These are phyloP conservation scores for Monosporascus sp. DNA, from an alignment of 2,329 filamentous ascomycete genomes.

Conservation along the genomic window DNA sequence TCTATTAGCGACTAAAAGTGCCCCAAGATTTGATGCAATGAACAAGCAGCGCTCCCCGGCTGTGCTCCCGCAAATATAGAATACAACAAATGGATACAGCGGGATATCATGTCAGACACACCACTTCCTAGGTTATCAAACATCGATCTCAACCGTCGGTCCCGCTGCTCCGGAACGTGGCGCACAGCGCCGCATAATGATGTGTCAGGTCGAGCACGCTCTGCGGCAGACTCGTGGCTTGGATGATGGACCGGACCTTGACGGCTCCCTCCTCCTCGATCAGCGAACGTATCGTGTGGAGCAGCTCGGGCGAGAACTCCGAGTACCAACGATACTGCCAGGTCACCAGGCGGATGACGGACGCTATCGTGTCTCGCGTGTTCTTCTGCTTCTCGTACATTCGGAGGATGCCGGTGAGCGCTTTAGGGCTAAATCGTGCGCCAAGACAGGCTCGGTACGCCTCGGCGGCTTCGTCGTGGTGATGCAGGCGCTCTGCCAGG, in stretches of 20 bases:
- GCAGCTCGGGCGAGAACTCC: constrained; percentile 90
- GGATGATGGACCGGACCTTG: constrained; percentile 94
- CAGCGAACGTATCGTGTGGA: constrained; percentile 81
- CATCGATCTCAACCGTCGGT: constrained; percentile 60
- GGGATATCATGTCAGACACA: constrained; percentile 1
- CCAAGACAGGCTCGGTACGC: constrained; percentile 85
- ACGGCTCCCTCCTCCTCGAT: constrained; percentile 98
- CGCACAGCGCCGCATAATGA: constrained; percentile 90
- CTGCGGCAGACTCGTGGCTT: constrained; percentile 90
- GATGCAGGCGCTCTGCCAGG: constrained; percentile 86
- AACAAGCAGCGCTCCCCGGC: too few relatives aligned
- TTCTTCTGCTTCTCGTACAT: constrained; percentile 73
- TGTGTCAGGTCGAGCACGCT: constrained; percentile 91
- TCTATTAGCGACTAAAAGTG: background rate
- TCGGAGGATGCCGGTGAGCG: constrained; percentile 76
- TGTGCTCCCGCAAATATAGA: background rate
- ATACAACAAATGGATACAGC: background rate
- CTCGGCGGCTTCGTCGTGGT: constrained; percentile 85
- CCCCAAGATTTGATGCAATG: too few relatives aligned
- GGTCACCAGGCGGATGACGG: constrained; percentile 85
- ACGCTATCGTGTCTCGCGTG: constrained; percentile 73
- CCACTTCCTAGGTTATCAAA: background rate
- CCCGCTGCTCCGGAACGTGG: constrained; percentile 89
- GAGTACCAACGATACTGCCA: constrained; percentile 99
- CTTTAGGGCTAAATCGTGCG: constrained; percentile 89